Evolutionary conservation across 2,329 filamentous ascomycete species (phyloP), one percentile per base, ranked within the genome.

Genomic region (Monosporascus sp.): DNA sequence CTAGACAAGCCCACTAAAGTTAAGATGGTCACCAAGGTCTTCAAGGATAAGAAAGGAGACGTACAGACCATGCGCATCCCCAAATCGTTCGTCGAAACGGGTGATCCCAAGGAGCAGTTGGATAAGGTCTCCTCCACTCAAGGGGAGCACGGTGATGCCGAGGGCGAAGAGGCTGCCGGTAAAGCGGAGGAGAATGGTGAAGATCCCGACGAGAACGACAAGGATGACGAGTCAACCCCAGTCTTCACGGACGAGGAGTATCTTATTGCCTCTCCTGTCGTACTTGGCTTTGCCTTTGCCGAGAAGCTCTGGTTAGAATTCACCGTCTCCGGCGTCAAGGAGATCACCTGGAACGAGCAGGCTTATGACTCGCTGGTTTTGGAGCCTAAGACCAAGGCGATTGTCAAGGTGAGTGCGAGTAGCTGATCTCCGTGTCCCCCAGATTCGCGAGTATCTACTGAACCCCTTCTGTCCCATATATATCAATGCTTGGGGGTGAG

Each of bases 221-320:
- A 63, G 27, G 65, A 69, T 47, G 58, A 72, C 39, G 70, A 70
- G 51, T 59, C 60, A 17, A 56, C 67, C 3, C 78, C 78, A 1
- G 75, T 81, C 20, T 92, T 94, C 66, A 88, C 80, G 0, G 89
- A 94, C 48, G 90, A 95, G 56, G 89, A 96, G 60, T 86, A 94
- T 24, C 75, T 96, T 6, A 86, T 95, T 48, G 85, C 90, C 2
- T 93, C 89, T 2, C 88, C 91, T 0, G 85, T 95, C 0, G 89
- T 96, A 0, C 79, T 95, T 2, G 92, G 91, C 0, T 96, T 96
- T 62, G 83, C 89, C 1, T 95, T 96, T 67, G 84, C 83, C 1
- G 90, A 96, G 70, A 96, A 96, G 71, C 76, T 90, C 9, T 97
- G 91, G 92, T 80, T 96, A 0, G 90, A 96, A 67, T 90, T 96